Percentiles rank a stretch among this genome's conserved stretches.
phyloP scores from a whole-genome alignment of 208 protist genomes.

The Wallacemonas rigidus region DNA sequence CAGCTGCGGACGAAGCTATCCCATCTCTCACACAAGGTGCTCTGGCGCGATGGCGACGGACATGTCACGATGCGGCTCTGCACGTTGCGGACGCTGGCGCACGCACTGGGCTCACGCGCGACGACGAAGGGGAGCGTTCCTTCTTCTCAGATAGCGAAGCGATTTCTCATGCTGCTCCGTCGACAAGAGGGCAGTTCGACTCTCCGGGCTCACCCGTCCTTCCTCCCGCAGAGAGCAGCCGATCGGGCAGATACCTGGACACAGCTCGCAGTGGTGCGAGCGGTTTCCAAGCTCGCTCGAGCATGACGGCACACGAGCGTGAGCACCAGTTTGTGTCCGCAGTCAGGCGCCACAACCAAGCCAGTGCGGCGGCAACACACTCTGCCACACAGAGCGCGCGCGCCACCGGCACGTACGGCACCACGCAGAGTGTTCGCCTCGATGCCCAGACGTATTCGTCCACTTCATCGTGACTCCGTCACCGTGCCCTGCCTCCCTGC shows the following conservation, averaged over 20 bases:
- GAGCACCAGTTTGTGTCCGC: conserved; percentile 77
- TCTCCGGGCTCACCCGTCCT: neutral
- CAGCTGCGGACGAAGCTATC: conserved; percentile 1
- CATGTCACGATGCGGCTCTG: too few relatives aligned
- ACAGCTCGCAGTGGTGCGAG: neutral
- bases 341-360: conserved; percentile 16
- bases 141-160: too few relatives aligned
- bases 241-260: neutral
- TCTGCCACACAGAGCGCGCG: neutral
- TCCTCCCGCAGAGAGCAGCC: neutral
- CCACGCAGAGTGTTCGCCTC: neutral
- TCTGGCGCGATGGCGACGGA: too few relatives aligned
- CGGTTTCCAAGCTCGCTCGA: neutral
- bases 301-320: conserved; percentile 60
- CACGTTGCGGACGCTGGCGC: too few relatives aligned
- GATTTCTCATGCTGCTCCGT: too few relatives aligned
- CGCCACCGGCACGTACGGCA: conserved; percentile 1
- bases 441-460: neutral
- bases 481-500: neutral
- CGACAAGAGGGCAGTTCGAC: too few relatives aligned
- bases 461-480: conserved; percentile 8
- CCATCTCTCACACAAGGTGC: too few relatives aligned
- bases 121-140: too few relatives aligned
- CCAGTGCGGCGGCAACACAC: neutral
- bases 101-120: too few relatives aligned